These are phyloP conservation scores for Lodderomyces pseudojiufengensis DNA, from an alignment of 1,139 yeast species.

Conservation along the genomic window DNA sequence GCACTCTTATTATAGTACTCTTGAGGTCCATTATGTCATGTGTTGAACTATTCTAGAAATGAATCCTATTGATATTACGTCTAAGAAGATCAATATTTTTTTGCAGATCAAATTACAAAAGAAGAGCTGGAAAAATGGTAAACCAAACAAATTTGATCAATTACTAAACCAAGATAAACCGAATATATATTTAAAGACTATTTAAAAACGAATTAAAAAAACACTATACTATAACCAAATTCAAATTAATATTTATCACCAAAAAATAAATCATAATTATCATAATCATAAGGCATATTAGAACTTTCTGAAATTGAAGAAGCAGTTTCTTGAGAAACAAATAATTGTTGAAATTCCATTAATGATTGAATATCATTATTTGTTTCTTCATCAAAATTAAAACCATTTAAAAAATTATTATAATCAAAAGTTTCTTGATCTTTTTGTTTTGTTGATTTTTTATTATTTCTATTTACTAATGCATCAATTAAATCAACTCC, in stretches of 20 bases:
- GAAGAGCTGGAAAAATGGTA: background rate
- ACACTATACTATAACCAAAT: background rate
- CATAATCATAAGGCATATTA: conserved; percentile 15
- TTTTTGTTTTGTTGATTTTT: background rate
- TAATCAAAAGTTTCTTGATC: conserved; percentile 1
- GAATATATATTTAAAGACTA: no score
- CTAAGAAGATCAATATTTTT: no score
- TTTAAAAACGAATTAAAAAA: background rate
- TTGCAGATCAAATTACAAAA: no score
- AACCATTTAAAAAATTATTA: conserved; percentile 14
- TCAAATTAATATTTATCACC: conserved; percentile 14
- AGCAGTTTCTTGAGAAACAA: conserved; percentile 19
- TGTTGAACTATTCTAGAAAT: no score
- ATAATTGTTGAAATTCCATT: conserved; percentile 20
- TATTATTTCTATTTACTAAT: conserved; percentile 10
- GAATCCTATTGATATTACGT: no score
- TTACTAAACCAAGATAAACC: background rate
- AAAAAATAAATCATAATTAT: conserved; percentile 16
- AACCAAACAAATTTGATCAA: background rate
- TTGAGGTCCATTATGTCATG: no score
- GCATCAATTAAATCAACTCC: conserved; percentile 16
- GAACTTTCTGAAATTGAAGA: conserved; percentile 5
- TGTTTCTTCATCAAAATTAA: conserved; percentile 16
- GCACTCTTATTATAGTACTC: no score
- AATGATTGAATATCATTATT: conserved; percentile 16